phyloP scores from a whole-genome alignment of 2,329 filamentous ascomycete species.

The Fusarium floridanum region DNA sequence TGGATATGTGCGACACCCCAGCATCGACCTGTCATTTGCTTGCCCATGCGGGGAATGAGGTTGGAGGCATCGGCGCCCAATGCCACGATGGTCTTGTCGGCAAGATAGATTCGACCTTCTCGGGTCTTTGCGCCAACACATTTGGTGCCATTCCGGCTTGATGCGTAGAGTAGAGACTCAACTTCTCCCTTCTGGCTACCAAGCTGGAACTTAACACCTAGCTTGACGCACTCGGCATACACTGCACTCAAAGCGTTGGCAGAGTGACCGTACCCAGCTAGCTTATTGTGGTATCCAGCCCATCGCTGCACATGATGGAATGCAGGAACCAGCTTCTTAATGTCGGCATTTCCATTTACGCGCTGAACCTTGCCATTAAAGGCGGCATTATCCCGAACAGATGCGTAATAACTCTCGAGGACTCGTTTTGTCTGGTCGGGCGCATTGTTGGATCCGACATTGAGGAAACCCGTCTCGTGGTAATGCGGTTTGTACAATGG shows the following conservation, averaged over 20 bases:
- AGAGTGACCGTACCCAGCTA: slow-evolving; percentile 29
- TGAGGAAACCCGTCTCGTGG: slow-evolving; percentile 32
- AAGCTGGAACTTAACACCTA: slow-evolving; percentile 24
- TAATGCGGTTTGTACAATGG: slow-evolving; percentile 25
- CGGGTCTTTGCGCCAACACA: slow-evolving; percentile 25
- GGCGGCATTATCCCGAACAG: slow-evolving; percentile 22
- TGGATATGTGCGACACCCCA: slow-evolving; percentile 34
- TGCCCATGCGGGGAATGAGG: slow-evolving; percentile 19
- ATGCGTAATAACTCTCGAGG: slow-evolving; percentile 27
- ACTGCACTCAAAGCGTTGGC: slow-evolving; percentile 27
- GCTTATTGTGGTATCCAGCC: slow-evolving; percentile 28
- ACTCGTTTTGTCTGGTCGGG: slow-evolving; percentile 23
- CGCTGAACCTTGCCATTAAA: slow-evolving; percentile 25
- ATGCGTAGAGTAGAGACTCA: slow-evolving; percentile 20
- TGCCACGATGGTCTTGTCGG: slow-evolving; percentile 27
- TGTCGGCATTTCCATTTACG: slow-evolving; percentile 13
- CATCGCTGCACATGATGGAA: slow-evolving; percentile 23
- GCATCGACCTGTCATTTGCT: slow-evolving; percentile 28
- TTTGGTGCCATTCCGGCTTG: slow-evolving; percentile 18
- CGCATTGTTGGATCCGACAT: slow-evolving; percentile 25
- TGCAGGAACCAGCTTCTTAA: slow-evolving; percentile 24
- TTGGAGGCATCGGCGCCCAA: slow-evolving; percentile 24
- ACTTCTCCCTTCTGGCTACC: slow-evolving; percentile 22
- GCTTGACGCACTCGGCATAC: slow-evolving; percentile 24
- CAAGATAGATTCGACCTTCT: slow-evolving; percentile 13